phyloP scores from a whole-genome alignment of 75 land plant genomes.

The Cupressus sempervirens region DNA sequence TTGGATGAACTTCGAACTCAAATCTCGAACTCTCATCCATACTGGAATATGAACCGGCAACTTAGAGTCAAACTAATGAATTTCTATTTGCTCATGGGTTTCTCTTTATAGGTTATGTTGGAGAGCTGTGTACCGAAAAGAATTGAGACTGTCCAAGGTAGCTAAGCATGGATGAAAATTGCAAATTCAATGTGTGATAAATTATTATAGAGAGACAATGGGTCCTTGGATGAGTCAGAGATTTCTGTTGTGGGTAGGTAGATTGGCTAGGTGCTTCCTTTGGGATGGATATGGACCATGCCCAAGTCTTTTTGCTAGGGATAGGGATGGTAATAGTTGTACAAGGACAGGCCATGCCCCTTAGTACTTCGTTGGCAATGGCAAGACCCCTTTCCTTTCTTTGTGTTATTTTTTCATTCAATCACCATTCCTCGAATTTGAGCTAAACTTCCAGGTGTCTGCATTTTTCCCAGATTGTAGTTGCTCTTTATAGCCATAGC shows the following conservation, averaged over 20 bases:
- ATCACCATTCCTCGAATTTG: too few relatives aligned
- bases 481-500: background rate
- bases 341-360: too few relatives aligned
- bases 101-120: background rate
- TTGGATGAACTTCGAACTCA: too few relatives aligned
- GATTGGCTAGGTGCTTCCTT: background rate
- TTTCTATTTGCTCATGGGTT: background rate
- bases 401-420: too few relatives aligned
- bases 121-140: background rate
- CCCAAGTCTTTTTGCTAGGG: background rate
- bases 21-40: too few relatives aligned
- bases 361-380: too few relatives aligned
- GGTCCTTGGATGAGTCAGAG: background rate
- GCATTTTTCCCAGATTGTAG: background rate
- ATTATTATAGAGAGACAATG: background rate
- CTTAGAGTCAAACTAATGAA: background rate
- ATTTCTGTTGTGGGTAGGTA: background rate
- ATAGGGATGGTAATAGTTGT: background rate
- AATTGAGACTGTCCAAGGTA: background rate
- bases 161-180: background rate
- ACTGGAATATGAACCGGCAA: too few relatives aligned
- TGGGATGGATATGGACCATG: background rate
- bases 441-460: too few relatives aligned
- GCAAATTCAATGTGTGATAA: background rate
- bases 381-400: too few relatives aligned